Evolutionary conservation across 2,329 filamentous ascomycete species (phyloP), one percentile per base, ranked within the genome.

Genomic region (Talaromyces verruculosus): DNA sequence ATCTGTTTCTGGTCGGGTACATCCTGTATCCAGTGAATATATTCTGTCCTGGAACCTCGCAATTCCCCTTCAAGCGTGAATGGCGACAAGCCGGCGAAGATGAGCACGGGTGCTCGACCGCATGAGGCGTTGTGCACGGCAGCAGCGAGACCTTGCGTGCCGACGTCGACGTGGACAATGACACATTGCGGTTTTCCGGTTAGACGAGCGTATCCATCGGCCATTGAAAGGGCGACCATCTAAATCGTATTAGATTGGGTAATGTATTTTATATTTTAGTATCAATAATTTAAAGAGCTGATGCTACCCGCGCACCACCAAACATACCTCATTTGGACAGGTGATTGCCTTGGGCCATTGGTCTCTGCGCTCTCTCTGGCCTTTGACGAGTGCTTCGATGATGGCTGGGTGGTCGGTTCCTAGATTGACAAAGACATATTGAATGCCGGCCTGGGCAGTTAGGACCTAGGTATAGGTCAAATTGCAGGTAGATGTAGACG

Each of bases 181-280:
- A 93, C 91, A 67, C 87, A 89, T 77, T 93, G 91, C 0, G 90
- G 89, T 70, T 90, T 86, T 63, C 87, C 86, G 5, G 88, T 91
- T 43, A 91, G 77, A 35, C 90, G 85, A 43, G 91, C 90, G 73
- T 91, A 93, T 61, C 91, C 91, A 75, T 94, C 91, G 15, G 91
- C 91, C 89, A 92, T 91, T 66, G 90, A 93, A 72, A 94, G 85
- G 30, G 91, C 91, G 6, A 93, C 91, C 90, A 93, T 93, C 88
- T 92, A 25, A 25, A 25, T 25, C 25, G 25, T 25, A 25, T 25
- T 25, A 25, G 25, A 25, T 25, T 25, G 25, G 25, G 25, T 25
- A 25, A 25, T 25, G 19, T 39, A 17, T 58, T 58, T 11, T 58
- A 5, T 17, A 39, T n/a, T 41, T 7, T 17, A 17, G 45, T 51